These are phyloP conservation scores for Colletotrichum echinochloae DNA, from an alignment of 2,329 filamentous ascomycete species.

Conservation along the genomic window DNA sequence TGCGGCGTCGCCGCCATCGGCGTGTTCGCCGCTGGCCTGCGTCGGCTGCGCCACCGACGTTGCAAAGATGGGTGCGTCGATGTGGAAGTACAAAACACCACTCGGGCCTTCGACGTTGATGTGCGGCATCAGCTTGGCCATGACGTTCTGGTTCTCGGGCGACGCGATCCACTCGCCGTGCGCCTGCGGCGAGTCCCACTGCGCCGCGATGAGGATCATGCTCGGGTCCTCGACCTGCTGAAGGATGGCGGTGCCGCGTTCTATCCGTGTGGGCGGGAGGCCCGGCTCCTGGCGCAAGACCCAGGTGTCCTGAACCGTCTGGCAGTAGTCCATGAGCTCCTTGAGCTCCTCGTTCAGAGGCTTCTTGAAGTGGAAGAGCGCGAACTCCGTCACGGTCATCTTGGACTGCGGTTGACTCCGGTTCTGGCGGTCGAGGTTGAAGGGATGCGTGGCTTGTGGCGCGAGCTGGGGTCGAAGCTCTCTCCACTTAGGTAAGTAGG, in stretches of 20 bases:
- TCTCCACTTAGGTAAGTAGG: neutral
- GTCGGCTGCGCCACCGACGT: neutral
- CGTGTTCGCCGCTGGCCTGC: constrained; percentile 17
- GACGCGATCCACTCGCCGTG: constrained; percentile 59
- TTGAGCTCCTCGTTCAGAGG: constrained; percentile 49
- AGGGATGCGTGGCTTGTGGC: neutral
- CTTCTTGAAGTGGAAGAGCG: constrained; percentile 49
- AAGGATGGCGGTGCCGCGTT: constrained; percentile 50
- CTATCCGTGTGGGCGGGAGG: constrained; percentile 52
- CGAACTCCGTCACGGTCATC: constrained; percentile 57
- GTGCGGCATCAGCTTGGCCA: constrained; percentile 49
- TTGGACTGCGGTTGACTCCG: constrained; percentile 5
- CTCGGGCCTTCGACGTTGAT: constrained; percentile 49
- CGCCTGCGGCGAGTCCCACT: constrained; percentile 57
- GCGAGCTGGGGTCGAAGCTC: constrained; percentile 22
- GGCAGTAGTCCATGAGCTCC: constrained; percentile 48
- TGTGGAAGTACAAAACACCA: constrained; percentile 56
- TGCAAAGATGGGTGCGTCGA: constrained; percentile 49
- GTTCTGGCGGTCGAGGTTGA: neutral
- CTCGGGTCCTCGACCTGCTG: constrained; percentile 52
- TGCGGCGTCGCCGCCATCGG: neutral
- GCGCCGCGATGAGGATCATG: constrained; percentile 57
- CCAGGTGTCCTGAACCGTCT: constrained; percentile 56
- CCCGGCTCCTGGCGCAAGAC: constrained; percentile 49
- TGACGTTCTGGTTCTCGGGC: constrained; percentile 53